These are phyloP conservation scores for Gnomoniopsis smithogilvyi DNA, from an alignment of 2,329 filamentous ascomycete genomes.

Conservation along the genomic window DNA sequence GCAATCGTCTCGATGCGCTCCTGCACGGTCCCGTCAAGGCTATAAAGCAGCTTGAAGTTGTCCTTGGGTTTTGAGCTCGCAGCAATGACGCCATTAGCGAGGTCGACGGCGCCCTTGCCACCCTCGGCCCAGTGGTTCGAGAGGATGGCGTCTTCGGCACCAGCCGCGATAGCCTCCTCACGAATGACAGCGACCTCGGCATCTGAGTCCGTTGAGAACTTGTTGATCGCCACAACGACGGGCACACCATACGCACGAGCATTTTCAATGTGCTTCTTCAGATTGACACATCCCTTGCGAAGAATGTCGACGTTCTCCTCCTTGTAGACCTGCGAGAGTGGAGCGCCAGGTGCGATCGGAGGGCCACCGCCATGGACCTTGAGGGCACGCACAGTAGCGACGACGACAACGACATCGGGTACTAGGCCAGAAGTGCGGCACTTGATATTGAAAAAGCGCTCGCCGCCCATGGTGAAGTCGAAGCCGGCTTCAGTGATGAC, in stretches of 20 bases:
- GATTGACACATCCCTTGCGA: conserved; percentile 85
- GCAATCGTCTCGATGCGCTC: conserved; percentile 89
- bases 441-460: conserved; percentile 99
- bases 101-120: conserved; percentile 82
- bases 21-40: conserved; percentile 73
- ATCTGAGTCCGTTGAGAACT: conserved; percentile 89
- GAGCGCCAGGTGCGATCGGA: conserved; percentile 82
- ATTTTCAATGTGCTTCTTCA: conserved; percentile 92
- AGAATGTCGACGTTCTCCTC: conserved; percentile 93
- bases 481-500: conserved; percentile 97
- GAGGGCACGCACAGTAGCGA: conserved; percentile 90
- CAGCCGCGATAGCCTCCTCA: conserved; percentile 87
- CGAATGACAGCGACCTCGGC: conserved; percentile 86
- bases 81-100: conserved; percentile 81
- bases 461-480: conserved; percentile 99
- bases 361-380: conserved; percentile 97
- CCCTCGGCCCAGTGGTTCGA: conserved; percentile 98
- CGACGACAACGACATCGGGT: conserved; percentile 90
- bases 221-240: conserved; percentile 96
- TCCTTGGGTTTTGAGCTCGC: conserved; percentile 81
- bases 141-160: conserved; percentile 88
- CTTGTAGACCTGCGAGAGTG: conserved; percentile 84
- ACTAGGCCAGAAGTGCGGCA: conserved; percentile 90
- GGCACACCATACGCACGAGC: conserved; percentile 87
- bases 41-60: conserved; percentile 81